A percentile compares a stretch with the other conserved stretches of the same genome.
These are phyloP conservation scores for Phycomyces nitens DNA, from an alignment of 192 early-diverging fungal genomes.

Conservation along the genomic window DNA sequence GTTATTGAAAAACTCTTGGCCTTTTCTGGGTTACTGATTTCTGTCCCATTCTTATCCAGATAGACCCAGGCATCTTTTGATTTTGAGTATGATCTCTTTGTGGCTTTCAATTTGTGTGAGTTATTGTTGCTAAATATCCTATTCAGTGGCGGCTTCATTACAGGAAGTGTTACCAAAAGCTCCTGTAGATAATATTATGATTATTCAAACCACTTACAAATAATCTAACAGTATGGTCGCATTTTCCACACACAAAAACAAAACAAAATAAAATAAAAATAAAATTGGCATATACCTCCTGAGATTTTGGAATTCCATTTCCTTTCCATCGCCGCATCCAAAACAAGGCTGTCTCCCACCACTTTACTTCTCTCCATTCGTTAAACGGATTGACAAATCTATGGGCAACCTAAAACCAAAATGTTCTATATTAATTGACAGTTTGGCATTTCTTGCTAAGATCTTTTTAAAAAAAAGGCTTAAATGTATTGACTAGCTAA, in stretches of 20 bases:
- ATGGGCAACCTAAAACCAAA: neutral
- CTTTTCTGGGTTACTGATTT: neutral
- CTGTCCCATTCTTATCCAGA: neutral
- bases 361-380: constrained; percentile 46
- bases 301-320: constrained; percentile 22
- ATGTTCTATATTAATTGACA: neutral
- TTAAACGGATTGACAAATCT: constrained; percentile 57
- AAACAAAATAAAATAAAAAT: neutral
- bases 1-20: neutral
- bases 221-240: no score
- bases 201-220: no score
- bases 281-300: neutral
- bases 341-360: constrained; percentile 29
- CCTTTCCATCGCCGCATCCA: constrained; percentile 28
- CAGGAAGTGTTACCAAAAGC: constrained; percentile 21
- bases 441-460: no score
- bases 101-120: no score
- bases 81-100: neutral
- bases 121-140: constrained; percentile 3
- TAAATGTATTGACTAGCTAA: neutral
- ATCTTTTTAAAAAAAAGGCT: no score
- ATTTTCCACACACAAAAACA: no score
- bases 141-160: constrained; percentile 18
- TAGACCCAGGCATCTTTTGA: constrained; percentile 16
- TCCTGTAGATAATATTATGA: constrained; percentile 12